Percentiles rank a stretch among this genome's conserved stretches.
Evolutionary conservation across 371 early-diverging fungal species (phyloP).

Genomic region (Sanchytrium tribonematis): DNA sequence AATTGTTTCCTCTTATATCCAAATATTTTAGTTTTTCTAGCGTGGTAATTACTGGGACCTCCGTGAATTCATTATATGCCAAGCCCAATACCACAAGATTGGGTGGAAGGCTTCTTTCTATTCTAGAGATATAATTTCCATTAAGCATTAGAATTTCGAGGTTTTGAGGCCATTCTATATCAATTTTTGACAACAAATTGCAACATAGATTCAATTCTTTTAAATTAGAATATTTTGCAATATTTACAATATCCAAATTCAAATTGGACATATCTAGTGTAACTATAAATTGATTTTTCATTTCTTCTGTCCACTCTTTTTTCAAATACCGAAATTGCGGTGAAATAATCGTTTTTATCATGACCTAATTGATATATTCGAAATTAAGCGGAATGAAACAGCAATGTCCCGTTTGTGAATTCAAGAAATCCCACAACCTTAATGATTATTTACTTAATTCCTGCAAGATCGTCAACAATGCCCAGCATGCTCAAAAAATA

Average conservation of each 20-base stretch:
- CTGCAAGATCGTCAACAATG: no score
- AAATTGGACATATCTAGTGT: not conserved
- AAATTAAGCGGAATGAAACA: not conserved
- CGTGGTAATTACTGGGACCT: no score
- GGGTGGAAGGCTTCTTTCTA: not conserved
- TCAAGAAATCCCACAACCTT: no score
- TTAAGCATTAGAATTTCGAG: not conserved
- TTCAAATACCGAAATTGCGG: not conserved
- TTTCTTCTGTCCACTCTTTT: not conserved
- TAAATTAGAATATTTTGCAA: not conserved
- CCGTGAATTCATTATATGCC: not conserved
- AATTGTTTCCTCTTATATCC: not conserved
- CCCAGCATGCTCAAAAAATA: no score
- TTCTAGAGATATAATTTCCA: not conserved
- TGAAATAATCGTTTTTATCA: not conserved
- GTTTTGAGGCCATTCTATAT: not conserved
- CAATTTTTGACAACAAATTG: not conserved
- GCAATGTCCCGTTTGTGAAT: no score
- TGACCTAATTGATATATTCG: not conserved
- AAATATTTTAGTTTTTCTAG: not conserved
- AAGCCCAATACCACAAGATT: not conserved
- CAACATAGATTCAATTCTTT: not conserved
- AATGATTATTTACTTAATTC: no score
- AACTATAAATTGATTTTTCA: not conserved
- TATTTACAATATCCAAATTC: not conserved